These are phyloP conservation scores for Priceomyces fermenticarens DNA, from an alignment of 805 yeast genomes.

Conservation along the genomic window DNA sequence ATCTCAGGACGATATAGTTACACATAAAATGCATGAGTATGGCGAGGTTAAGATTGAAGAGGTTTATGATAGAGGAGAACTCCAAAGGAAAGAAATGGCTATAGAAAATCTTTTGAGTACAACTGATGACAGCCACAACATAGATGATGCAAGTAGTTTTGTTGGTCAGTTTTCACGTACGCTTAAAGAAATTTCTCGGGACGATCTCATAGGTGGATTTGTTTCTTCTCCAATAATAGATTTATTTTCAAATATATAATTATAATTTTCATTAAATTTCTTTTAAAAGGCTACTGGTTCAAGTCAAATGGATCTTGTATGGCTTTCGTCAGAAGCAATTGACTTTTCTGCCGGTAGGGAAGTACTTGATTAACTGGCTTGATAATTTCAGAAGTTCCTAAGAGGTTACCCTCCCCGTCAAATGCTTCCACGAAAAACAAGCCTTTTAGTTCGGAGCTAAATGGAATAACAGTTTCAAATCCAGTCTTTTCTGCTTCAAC, in stretches of 20 bases:
- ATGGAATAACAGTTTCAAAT: constrained; percentile 21
- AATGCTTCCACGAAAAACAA: constrained; percentile 6
- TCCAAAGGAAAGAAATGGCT: constrained; percentile 10
- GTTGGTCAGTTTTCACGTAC: too few species aligned
- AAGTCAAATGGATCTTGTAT: too few species aligned
- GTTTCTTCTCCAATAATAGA: too few species aligned
- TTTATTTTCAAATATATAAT: too few species aligned
- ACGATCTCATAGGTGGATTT: too few species aligned
- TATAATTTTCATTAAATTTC: too few species aligned
- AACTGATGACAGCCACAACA: too few species aligned
- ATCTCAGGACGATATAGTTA: constrained; percentile 16
- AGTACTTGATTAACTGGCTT: not conserved
- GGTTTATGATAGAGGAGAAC: constrained; percentile 10
- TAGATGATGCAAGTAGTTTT: too few species aligned
- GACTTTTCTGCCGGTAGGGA: not conserved
- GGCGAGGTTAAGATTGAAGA: constrained; percentile 27
- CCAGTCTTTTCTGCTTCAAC: constrained; percentile 21
- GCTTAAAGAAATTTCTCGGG: too few species aligned
- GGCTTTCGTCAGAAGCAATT: too few species aligned
- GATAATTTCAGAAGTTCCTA: constrained; percentile 4
- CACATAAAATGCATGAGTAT: constrained; percentile 28
- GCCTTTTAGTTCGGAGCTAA: constrained; percentile 1
- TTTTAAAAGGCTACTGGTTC: too few species aligned
- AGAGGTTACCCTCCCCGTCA: not conserved
- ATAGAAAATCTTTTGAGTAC: constrained; percentile 11